phyloP scores from a whole-genome alignment of 257 asterid genomes.

The Solanum acaule region DNA sequence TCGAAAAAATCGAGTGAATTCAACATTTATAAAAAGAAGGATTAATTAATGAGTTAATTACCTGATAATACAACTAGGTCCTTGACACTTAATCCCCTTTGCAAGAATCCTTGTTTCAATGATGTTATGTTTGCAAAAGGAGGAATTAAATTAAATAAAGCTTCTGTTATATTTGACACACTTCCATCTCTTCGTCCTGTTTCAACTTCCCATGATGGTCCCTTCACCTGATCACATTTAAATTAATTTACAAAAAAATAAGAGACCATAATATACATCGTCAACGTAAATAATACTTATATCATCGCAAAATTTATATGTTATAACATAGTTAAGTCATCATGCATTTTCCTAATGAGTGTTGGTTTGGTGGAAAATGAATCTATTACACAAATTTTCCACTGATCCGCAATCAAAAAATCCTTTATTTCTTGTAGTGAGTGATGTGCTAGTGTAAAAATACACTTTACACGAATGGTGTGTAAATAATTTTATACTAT shows the following conservation, averaged over 20 bases:
- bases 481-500: too few species aligned
- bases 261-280: too few species aligned
- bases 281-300: too few species aligned
- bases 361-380: too few species aligned
- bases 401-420: accelerated
- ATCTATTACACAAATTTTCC: too few species aligned
- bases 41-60: neutral
- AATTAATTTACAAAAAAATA: neutral
- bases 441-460: too few species aligned
- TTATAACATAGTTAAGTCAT: too few species aligned
- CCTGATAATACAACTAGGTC: constrained; percentile 44
- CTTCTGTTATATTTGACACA: constrained; percentile 18
- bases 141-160: constrained; percentile 11
- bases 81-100: constrained; percentile 23
- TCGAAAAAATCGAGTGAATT: too few species aligned
- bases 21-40: too few species aligned
- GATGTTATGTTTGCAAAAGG: constrained; percentile 17
- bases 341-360: neutral
- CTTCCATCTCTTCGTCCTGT: constrained; percentile 42
- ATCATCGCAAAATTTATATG: neutral
- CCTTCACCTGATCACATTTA: constrained; percentile 13
- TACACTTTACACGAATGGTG: too few species aligned
- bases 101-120: constrained; percentile 20
- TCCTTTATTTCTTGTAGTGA: neutral
- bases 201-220: constrained; percentile 37